Evolutionary conservation across 1,139 yeast genomes (phyloP).

Genomic region (Pichia sp.): DNA sequence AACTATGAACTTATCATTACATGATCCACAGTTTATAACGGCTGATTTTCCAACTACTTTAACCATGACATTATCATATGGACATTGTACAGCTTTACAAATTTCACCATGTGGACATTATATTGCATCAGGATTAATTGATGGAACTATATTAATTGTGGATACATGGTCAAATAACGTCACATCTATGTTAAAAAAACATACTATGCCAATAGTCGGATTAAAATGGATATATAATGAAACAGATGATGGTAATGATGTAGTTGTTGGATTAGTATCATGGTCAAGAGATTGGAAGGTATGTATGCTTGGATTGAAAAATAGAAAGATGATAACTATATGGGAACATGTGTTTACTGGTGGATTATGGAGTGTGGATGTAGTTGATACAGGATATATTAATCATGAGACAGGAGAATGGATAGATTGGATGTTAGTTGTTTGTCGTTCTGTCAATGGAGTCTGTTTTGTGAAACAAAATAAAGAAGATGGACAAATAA

Average conservation of each 20-base stretch:
- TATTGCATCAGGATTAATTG: slow-evolving; percentile 76
- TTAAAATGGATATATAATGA: slow-evolving; percentile 76
- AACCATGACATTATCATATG: slow-evolving; percentile 57
- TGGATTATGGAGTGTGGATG: slow-evolving; percentile 63
- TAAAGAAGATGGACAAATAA: slow-evolving; percentile 17
- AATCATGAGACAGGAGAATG: background rate
- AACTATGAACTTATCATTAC: slow-evolving; percentile 71
- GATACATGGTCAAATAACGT: slow-evolving; percentile 67
- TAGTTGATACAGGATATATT: slow-evolving; percentile 38
- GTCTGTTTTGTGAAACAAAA: slow-evolving; percentile 52
- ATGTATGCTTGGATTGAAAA: slow-evolving; percentile 70
- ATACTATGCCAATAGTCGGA: slow-evolving; percentile 70
- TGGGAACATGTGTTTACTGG: slow-evolving; percentile 53
- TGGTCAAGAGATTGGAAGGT: slow-evolving; percentile 85
- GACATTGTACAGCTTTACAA: slow-evolving; percentile 69
- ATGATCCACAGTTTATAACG: slow-evolving; percentile 89
- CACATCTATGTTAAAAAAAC: slow-evolving; percentile 52
- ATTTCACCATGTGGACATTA: slow-evolving; percentile 80
- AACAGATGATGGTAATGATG: background rate
- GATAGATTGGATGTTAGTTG: slow-evolving; percentile 32
- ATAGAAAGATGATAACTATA: slow-evolving; percentile 33
- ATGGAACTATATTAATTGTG: slow-evolving; percentile 73
- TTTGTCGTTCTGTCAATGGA: slow-evolving; percentile 47
- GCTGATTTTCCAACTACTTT: slow-evolving; percentile 89
- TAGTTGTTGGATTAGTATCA: slow-evolving; percentile 39